A percentile compares a stretch with the other conserved stretches of the same genome.
phyloP scores from a whole-genome alignment of 805 yeast genomes.

The Priceomyces castillae region DNA sequence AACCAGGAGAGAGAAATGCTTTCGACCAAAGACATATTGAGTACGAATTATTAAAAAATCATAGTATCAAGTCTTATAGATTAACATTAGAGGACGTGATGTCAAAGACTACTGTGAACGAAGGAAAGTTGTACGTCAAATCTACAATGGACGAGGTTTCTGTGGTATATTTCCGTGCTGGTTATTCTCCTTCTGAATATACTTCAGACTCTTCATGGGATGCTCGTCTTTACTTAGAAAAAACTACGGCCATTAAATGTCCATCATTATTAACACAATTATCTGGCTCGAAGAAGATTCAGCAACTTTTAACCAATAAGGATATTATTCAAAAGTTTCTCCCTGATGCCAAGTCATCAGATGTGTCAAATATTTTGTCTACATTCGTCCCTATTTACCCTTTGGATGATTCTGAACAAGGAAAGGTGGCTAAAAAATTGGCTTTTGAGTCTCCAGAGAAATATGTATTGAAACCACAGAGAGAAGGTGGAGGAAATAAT shows the following conservation, averaged over 20 bases:
- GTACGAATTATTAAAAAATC: slow-evolving; percentile 55
- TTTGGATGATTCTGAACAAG: slow-evolving; percentile 66
- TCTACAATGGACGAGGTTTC: slow-evolving; percentile 69
- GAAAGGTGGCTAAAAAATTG: slow-evolving; percentile 57
- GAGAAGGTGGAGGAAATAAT: slow-evolving; percentile 99
- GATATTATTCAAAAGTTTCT: slow-evolving; percentile 48
- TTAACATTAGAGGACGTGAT: slow-evolving; percentile 62
- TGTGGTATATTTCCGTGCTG: slow-evolving; percentile 87
- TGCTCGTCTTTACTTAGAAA: slow-evolving; percentile 69
- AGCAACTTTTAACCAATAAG: slow-evolving; percentile 74
- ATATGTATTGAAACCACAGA: slow-evolving; percentile 91
- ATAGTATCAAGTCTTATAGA: slow-evolving; percentile 62
- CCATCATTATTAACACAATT: slow-evolving; percentile 88
- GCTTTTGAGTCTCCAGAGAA: slow-evolving; percentile 67
- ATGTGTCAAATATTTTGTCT: slow-evolving; percentile 35
- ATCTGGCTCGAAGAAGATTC: slow-evolving; percentile 91
- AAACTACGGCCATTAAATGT: slow-evolving; percentile 79
- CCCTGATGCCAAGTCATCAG: slow-evolving; percentile 24
- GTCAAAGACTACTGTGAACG: slow-evolving; percentile 38
- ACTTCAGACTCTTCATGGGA: slow-evolving; percentile 64
- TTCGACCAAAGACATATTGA: slow-evolving; percentile 90
- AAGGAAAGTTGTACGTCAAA: slow-evolving; percentile 50
- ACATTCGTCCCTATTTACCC: slow-evolving; percentile 91
- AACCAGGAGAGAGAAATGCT: slow-evolving; percentile 81
- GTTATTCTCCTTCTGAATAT: slow-evolving; percentile 84